Evolutionary conservation across 257 asterid genomes (phyloP).

Genomic region (Solanum ossicruentum): DNA sequence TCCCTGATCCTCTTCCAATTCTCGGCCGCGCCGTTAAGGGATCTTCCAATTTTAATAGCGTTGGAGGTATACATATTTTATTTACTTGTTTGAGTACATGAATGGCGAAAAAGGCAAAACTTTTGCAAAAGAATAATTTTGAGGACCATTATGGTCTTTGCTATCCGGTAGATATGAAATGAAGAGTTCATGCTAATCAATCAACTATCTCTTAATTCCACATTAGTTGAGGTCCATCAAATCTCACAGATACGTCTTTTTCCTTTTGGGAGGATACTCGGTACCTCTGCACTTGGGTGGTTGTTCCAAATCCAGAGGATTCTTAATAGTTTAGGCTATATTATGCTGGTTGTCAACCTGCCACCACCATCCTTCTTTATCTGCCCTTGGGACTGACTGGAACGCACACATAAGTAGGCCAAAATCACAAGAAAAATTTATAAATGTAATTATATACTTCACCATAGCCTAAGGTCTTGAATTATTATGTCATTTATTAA

Average conservation of each 20-base stretch:
- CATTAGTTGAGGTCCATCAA: not conserved
- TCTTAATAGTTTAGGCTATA: not conserved
- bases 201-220: not conserved
- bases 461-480: not conserved
- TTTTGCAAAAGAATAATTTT: not conserved
- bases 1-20: conserved; percentile 72
- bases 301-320: not conserved
- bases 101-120: not conserved
- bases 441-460: not conserved
- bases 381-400: not conserved
- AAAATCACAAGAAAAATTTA: not conserved
- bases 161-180: not conserved
- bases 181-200: not conserved
- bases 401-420: not conserved
- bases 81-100: not conserved
- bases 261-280: not conserved
- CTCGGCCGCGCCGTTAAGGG: conserved; percentile 75
- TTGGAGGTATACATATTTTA: conserved; percentile 49
- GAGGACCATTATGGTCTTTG: not conserved
- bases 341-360: not conserved
- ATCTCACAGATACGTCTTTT: not conserved
- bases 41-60: conserved; percentile 89
- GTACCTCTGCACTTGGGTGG: not conserved
- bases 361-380: not conserved
- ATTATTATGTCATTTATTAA: not conserved